Percentiles rank a stretch among this genome's conserved stretches.
Conservation (phyloP, 257 asterid genomes). For the Echium plantagineum region DNA sequence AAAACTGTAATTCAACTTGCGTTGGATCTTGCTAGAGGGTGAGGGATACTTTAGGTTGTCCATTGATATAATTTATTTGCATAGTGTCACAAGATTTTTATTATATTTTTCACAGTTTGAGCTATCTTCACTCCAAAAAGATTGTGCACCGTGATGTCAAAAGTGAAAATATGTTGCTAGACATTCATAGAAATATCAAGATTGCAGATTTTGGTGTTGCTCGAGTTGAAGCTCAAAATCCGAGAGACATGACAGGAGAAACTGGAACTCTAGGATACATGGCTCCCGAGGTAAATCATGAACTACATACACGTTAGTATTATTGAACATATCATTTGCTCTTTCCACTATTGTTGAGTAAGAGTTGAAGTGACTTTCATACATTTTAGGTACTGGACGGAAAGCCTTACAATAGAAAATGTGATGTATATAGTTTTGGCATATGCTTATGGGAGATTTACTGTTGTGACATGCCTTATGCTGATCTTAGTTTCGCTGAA, state of each 20-base stretch:
- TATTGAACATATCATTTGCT: no score
- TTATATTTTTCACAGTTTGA: constrained; percentile 37
- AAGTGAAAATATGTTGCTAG: constrained; percentile 46
- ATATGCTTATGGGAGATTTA: constrained; percentile 61
- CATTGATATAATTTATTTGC: neutral
- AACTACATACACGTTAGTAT: neutral
- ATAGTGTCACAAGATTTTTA: neutral
- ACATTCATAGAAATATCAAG: constrained; percentile 26
- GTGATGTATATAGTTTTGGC: constrained; percentile 48
- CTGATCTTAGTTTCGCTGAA: constrained; percentile 44
- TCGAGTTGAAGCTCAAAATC: constrained; percentile 59
- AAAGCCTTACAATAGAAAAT: constrained; percentile 48
- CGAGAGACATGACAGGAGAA: constrained; percentile 54
- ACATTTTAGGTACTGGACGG: constrained; percentile 44
- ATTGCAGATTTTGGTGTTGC: constrained; percentile 60
- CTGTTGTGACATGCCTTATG: constrained; percentile 46
- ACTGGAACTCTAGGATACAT: constrained; percentile 60
- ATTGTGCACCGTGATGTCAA: constrained; percentile 53
- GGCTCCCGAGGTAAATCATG: constrained; percentile 46
- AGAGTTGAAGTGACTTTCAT: neutral
- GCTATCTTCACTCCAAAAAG: constrained; percentile 45
- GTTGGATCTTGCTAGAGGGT: constrained; percentile 60
- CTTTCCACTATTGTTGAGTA: neutral
- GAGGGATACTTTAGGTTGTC: constrained; percentile 7
- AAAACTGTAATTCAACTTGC: constrained; percentile 41